A percentile compares a stretch with the other conserved stretches of the same genome.
Conservation (phyloP, 805 yeast species). For the Myxozyma kluyveri region DNA sequence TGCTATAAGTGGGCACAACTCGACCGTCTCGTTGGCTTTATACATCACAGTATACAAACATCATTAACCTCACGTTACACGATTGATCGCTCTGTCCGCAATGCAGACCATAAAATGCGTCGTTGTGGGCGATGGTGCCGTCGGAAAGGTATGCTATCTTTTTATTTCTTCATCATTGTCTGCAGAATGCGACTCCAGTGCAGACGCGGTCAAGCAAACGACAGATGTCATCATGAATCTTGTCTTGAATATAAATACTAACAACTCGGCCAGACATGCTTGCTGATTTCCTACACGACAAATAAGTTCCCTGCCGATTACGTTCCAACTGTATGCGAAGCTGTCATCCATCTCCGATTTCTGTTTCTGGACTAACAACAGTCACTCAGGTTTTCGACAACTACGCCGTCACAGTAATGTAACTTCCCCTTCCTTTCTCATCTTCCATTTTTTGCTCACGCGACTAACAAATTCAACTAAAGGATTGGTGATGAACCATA, state of each 20-base stretch:
- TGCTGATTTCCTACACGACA: conserved; percentile 91
- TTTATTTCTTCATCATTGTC: not conserved
- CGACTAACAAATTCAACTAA: not conserved
- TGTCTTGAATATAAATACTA: not conserved
- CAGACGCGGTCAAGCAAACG: too few relatives aligned
- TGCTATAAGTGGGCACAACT: not conserved
- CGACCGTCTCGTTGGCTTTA: not conserved
- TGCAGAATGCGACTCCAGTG: not conserved
- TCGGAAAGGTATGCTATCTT: conserved; percentile 79
- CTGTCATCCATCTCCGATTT: conserved; percentile 8
- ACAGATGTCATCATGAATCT: too few relatives aligned
- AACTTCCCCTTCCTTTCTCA: not conserved
- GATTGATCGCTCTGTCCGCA: not conserved
- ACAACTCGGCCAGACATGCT: conserved; percentile 60
- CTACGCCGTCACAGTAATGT: conserved; percentile 87
- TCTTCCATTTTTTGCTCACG: not conserved
- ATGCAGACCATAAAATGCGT: conserved; percentile 67
- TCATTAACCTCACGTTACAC: too few relatives aligned
- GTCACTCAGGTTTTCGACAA: conserved; percentile 29
- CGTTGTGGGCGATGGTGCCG: conserved; percentile 99
- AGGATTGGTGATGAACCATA: conserved; percentile 95
- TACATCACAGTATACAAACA: too few relatives aligned
- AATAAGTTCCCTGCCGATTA: conserved; percentile 97
- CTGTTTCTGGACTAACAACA: not conserved
- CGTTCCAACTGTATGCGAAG: conserved; percentile 95